Percentiles rank a stretch among this genome's conserved stretches.
Conservation (phyloP, 179 eudicot species). For the Monotropa hypopitys region DNA sequence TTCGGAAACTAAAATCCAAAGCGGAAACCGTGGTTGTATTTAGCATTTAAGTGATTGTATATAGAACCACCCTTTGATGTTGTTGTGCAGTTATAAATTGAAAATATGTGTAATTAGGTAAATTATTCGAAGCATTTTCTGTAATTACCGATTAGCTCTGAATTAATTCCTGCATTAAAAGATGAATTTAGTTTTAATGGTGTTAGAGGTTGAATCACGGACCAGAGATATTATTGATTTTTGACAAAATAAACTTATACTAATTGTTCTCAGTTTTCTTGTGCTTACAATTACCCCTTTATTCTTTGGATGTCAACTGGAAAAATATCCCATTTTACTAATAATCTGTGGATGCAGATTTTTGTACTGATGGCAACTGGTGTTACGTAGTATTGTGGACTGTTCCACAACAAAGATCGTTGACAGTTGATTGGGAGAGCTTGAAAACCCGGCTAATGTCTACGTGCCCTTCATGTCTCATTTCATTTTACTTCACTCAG, state of each 20-base stretch:
- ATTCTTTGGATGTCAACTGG: not conserved
- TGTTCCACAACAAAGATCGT: slow-evolving; percentile 25
- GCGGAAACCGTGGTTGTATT: too few species aligned
- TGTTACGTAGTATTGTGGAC: slow-evolving; percentile 52
- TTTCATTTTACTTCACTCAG: slow-evolving; percentile 26
- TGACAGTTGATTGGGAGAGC: slow-evolving; percentile 36
- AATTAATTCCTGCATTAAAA: not conserved
- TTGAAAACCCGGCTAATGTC: slow-evolving; percentile 37
- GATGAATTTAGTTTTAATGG: not conserved
- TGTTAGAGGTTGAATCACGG: not conserved
- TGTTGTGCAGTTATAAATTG: not conserved
- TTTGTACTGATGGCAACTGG: slow-evolving; percentile 56
- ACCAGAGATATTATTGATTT: not conserved
- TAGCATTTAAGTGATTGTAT: too few species aligned
- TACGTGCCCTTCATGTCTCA: slow-evolving; percentile 33
- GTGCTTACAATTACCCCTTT: not conserved
- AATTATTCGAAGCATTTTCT: not conserved
- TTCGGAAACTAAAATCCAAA: too few species aligned
- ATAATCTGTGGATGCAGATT: slow-evolving; percentile 21
- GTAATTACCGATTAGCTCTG: not conserved
- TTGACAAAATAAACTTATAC: not conserved
- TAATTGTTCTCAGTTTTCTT: not conserved
- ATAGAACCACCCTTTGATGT: too few species aligned
- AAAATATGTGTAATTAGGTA: not conserved
- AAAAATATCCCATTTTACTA: not conserved